Base-by-base conservation (phyloP, 2,329 filamentous ascomycete species). In the Apiospora saccharicola region DNA sequence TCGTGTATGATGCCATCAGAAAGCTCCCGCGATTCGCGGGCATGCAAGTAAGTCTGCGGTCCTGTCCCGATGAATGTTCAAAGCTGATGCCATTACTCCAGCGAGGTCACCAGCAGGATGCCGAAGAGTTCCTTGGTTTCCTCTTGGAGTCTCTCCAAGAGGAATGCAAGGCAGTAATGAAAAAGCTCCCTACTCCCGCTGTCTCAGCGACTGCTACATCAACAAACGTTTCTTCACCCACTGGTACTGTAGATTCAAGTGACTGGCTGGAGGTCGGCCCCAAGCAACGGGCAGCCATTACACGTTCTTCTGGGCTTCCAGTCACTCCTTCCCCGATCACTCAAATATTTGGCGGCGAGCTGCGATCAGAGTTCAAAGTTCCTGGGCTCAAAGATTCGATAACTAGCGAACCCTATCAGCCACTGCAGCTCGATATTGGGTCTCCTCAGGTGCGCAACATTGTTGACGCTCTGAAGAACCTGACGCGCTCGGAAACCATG, bases 61-160 rank as follows among this genome's bases (percentile, higher is more conserved):
- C 4, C n/a, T 37, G 22, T 41, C 57, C 57, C 57, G 34, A 49
- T 68, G 76, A 61, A 75, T n/a, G 10, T 41, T 4, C 57, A 41
- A 41, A n/a, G 10, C 34, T 64, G 22, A 64, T 34, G 30, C n/a
- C 10, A 24, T 41, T 34, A 41, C 16, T 67, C 26, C 75, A 95
- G 92, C 93, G 95, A 73, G 96, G 96, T 22, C 96, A 98, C 78
- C 96, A 99, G 81, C 96, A 99, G 85, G 96, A 99, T 84, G 96
- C 96, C 0, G 95, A 99, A 80, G 96, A 99, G 79, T 99, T 99
- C 77, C 86, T 99, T 34, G 96, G 95, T 0, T 97, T 98, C 81
- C 86, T 99, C 46, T 87, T 99, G 4, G 95, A 98, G 79, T 94
- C 94, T 68, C 89, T 99, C 46, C 95, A 98, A 77, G 95, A 98